Conservation (phyloP, 1,139 yeast genomes). For the Hyphopichia burtonii region DNA sequence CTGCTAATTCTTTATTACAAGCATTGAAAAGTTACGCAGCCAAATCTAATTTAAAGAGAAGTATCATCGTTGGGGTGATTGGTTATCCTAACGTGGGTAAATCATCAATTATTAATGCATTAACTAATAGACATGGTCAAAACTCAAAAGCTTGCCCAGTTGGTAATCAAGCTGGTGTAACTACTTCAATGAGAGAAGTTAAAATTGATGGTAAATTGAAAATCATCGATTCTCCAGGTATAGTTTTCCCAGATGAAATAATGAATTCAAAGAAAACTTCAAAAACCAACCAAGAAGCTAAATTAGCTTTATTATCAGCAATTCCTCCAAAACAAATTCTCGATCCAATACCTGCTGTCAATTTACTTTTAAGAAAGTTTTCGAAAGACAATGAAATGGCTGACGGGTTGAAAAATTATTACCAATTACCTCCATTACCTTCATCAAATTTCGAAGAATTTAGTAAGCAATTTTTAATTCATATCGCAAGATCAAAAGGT, state of each 20-base stretch:
- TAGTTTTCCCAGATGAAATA: slow-evolving; percentile 82
- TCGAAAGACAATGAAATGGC: slow-evolving; percentile 73
- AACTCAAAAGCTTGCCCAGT: slow-evolving; percentile 82
- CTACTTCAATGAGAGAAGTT: slow-evolving; percentile 87
- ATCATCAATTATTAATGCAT: slow-evolving; percentile 88
- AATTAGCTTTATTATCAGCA: slow-evolving; percentile 83
- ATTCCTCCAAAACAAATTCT: slow-evolving; percentile 82
- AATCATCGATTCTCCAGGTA: slow-evolving; percentile 94
- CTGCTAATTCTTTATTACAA: slow-evolving; percentile 73
- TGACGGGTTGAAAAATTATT: slow-evolving; percentile 67
- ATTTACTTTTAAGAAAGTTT: slow-evolving; percentile 71
- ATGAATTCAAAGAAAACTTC: slow-evolving; percentile 42
- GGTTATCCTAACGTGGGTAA: slow-evolving; percentile 95
- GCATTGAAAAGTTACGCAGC: slow-evolving; percentile 84
- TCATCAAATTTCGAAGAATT: slow-evolving; percentile 62
- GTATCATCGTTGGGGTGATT: slow-evolving; percentile 93
- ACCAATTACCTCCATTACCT: slow-evolving; percentile 82
- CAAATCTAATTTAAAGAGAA: slow-evolving; percentile 81
- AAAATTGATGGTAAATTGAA: slow-evolving; percentile 88
- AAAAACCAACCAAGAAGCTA: slow-evolving; percentile 75
- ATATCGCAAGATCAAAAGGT: slow-evolving; percentile 90
- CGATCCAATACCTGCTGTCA: slow-evolving; percentile 84
- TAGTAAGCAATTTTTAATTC: slow-evolving; percentile 82
- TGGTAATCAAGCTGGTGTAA: slow-evolving; percentile 97
- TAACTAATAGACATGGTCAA: slow-evolving; percentile 78